These are phyloP conservation scores for Myriosclerotinia duriaeana DNA, from an alignment of 2,329 filamentous ascomycete genomes.

Conservation along the genomic window DNA sequence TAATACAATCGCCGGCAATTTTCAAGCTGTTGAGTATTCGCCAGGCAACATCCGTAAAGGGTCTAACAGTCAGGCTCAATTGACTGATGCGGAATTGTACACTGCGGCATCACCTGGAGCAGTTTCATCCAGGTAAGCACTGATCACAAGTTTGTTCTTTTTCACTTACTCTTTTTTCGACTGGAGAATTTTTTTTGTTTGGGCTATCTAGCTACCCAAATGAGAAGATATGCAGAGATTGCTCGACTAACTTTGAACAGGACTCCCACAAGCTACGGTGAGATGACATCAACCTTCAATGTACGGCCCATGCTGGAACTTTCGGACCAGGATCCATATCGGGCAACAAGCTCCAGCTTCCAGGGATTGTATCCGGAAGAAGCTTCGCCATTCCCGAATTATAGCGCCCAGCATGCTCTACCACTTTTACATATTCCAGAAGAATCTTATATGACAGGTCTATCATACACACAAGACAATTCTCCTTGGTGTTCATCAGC, in stretches of 20 bases:
- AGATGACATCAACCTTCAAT: constrained; percentile 16
- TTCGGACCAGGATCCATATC: constrained; percentile 4
- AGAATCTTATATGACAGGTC: constrained; percentile 34
- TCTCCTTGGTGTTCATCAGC: constrained; percentile 40
- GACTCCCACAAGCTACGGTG: background rate
- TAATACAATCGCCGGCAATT: constrained; percentile 31
- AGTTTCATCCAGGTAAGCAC: constrained; percentile 25
- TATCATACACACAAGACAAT: constrained; percentile 36
- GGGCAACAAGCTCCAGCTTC: constrained; percentile 25
- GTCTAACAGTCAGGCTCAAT: constrained; percentile 30
- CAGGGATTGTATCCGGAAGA: constrained; percentile 27
- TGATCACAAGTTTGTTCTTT: background rate
- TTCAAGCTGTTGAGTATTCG: constrained; percentile 33
- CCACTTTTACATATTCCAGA: constrained; percentile 38
- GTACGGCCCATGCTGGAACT: constrained; percentile 17
- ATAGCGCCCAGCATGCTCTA: constrained; percentile 29
- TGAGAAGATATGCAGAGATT: background rate
- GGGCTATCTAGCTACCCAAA: background rate
- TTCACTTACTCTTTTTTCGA: constrained; percentile 24
- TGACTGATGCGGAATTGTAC: constrained; percentile 31
- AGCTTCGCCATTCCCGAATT: constrained; percentile 27
- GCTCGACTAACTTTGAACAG: constrained; percentile 17
- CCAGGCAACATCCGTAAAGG: constrained; percentile 28
- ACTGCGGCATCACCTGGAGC: constrained; percentile 30
- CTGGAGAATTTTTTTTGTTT: background rate